Evolutionary conservation across 768 basidiomycete genomes (phyloP).

Genomic region (Pilatotrama ljubarskyi): DNA sequence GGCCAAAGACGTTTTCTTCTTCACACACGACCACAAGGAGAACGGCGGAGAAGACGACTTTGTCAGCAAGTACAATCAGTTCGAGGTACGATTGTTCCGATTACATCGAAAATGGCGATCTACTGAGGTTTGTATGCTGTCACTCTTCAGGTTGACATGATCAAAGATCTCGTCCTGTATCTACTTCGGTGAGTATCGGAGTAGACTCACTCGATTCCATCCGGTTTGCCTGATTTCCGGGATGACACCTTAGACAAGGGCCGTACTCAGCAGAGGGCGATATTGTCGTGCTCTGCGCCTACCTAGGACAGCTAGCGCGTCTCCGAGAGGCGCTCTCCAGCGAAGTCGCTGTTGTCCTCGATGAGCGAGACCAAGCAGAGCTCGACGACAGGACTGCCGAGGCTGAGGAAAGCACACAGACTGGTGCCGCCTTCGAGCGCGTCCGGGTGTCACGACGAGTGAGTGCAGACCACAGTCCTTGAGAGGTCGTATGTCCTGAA

Average conservation of each 20-base stretch:
- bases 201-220: no score
- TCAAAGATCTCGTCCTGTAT: constrained; percentile 52
- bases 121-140: no score
- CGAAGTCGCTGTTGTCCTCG: constrained; percentile 62
- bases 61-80: constrained; percentile 62
- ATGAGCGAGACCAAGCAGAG: constrained; percentile 64
- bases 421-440: constrained; percentile 38
- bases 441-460: constrained; percentile 56
- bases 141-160: constrained; percentile 44
- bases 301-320: constrained; percentile 49
- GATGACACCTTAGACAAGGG: constrained; percentile 40
- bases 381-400: constrained; percentile 52
- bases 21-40: constrained; percentile 62
- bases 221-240: no score
- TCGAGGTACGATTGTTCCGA: no score
- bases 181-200: constrained; percentile 45
- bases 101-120: no score
- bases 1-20: constrained; percentile 63
- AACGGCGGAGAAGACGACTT: constrained; percentile 59
- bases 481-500: no score
- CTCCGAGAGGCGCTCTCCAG: constrained; percentile 42
- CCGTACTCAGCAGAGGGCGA: constrained; percentile 47
- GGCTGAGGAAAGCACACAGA: constrained; percentile 28
- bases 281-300: constrained; percentile 55
- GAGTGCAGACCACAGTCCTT: constrained; percentile 17